phyloP scores from a whole-genome alignment of 2,329 filamentous ascomycete species.

The Huntiella moniliformis region DNA sequence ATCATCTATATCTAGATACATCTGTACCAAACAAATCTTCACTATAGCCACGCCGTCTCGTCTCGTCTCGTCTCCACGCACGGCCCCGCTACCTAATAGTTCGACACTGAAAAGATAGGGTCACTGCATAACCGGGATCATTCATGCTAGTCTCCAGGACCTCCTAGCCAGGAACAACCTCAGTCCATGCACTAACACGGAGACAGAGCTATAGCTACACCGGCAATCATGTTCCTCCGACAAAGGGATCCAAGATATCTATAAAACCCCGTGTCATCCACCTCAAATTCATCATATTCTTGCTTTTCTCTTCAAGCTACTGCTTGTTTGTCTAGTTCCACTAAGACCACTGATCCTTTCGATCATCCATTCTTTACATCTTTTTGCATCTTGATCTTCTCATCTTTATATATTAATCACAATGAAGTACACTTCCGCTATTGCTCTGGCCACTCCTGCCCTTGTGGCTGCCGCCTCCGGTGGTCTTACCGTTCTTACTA shows the following conservation, averaged over 20 bases:
- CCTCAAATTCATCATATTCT: neutral
- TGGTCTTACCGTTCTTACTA: constrained; percentile 32
- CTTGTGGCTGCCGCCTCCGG: constrained; percentile 14
- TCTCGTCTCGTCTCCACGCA: too few relatives aligned
- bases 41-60: too few relatives aligned
- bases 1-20: too few relatives aligned
- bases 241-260: neutral
- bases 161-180: too few relatives aligned
- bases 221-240: neutral
- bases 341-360: neutral
- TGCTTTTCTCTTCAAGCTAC: neutral
- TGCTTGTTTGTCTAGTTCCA: neutral
- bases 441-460: constrained; percentile 6
- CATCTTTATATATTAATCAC: neutral
- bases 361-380: constrained; percentile 1
- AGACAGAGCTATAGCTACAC: too few relatives aligned
- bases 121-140: too few relatives aligned
- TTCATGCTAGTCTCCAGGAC: too few relatives aligned
- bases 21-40: too few relatives aligned
- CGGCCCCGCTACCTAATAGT: too few relatives aligned
- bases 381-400: neutral
- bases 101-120: too few relatives aligned
- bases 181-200: too few relatives aligned
- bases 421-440: constrained; percentile 10
- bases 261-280: neutral